Percentiles rank a stretch among this genome's conserved stretches.
Evolutionary conservation across 2,329 filamentous ascomycete species (phyloP).

Genomic region (Microcyclosporella mali): DNA sequence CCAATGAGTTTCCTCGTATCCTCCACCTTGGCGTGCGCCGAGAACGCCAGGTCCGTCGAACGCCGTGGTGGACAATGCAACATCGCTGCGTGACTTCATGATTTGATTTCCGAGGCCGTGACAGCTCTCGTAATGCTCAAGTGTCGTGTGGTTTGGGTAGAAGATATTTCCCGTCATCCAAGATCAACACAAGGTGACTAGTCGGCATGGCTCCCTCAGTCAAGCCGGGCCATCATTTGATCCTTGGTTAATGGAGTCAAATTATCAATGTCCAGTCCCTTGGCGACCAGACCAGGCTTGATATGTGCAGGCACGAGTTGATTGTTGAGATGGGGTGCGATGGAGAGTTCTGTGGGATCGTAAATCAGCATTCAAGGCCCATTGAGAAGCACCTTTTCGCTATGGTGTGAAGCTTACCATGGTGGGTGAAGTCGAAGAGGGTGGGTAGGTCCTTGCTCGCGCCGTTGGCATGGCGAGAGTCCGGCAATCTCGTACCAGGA

Average conservation of each 20-base stretch:
- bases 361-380: slow-evolving; percentile 8
- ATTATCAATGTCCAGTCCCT: slow-evolving; percentile 83
- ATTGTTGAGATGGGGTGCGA: slow-evolving; percentile 78
- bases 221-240: slow-evolving; percentile 95
- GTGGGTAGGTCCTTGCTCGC: slow-evolving; percentile 73
- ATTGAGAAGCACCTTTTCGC: background rate
- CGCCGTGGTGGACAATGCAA: slow-evolving; percentile 24
- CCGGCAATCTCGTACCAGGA: slow-evolving; percentile 81
- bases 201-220: slow-evolving; percentile 49
- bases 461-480: slow-evolving; percentile 83
- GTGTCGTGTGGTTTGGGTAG: too few relatives aligned
- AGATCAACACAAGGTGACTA: background rate
- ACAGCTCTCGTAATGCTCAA: slow-evolving; percentile 9
- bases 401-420: slow-evolving; percentile 55
- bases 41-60: slow-evolving; percentile 26
- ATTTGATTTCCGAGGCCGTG: slow-evolving; percentile 19
- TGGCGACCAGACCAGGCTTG: slow-evolving; percentile 63
- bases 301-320: slow-evolving; percentile 82
- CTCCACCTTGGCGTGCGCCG: slow-evolving; percentile 11
- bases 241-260: slow-evolving; percentile 86
- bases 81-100: slow-evolving; percentile 36
- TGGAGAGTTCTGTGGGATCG: slow-evolving; percentile 73
- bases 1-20: background rate
- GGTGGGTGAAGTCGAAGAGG: slow-evolving; percentile 87
- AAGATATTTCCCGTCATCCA: too few relatives aligned